Conservation (phyloP, 2,329 filamentous ascomycete species). For the Trichophyton schoenleinii region DNA sequence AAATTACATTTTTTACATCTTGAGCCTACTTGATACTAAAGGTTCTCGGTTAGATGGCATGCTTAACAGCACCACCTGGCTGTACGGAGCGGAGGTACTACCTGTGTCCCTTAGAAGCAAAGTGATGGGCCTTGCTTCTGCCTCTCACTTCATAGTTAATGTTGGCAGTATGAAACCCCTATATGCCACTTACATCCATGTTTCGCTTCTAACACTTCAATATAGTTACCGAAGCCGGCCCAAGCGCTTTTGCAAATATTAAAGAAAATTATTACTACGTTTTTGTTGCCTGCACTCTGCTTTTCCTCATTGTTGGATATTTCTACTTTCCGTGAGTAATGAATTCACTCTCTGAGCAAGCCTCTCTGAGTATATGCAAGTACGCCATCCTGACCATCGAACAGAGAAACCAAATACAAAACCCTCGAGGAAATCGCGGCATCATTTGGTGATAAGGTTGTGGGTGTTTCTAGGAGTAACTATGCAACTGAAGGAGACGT, state of each 20-base stretch:
- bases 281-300: slow-evolving; percentile 41
- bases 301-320: slow-evolving; percentile 42
- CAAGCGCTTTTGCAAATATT: slow-evolving; percentile 45
- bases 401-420: slow-evolving; percentile 36
- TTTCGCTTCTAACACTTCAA: neutral
- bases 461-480: slow-evolving; percentile 13
- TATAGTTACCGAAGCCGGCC: slow-evolving; percentile 41
- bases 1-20: slow-evolving; percentile 7
- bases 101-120: slow-evolving; percentile 43
- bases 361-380: neutral
- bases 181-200: neutral
- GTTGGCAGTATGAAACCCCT: slow-evolving; percentile 31
- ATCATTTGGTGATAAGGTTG: slow-evolving; percentile 37
- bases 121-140: slow-evolving; percentile 44
- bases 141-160: slow-evolving; percentile 44
- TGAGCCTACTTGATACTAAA: neutral
- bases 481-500: neutral
- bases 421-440: slow-evolving; percentile 40
- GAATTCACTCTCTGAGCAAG: neutral
- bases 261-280: slow-evolving; percentile 51
- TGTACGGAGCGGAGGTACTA: slow-evolving; percentile 45
- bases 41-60: slow-evolving; percentile 31
- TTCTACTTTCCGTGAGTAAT: slow-evolving; percentile 41
- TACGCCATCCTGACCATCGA: neutral
- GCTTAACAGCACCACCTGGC: slow-evolving; percentile 44